Evolutionary conservation across 1,284 basidiomycete species (phyloP).

Genomic region (Fomitopsis palustris): DNA sequence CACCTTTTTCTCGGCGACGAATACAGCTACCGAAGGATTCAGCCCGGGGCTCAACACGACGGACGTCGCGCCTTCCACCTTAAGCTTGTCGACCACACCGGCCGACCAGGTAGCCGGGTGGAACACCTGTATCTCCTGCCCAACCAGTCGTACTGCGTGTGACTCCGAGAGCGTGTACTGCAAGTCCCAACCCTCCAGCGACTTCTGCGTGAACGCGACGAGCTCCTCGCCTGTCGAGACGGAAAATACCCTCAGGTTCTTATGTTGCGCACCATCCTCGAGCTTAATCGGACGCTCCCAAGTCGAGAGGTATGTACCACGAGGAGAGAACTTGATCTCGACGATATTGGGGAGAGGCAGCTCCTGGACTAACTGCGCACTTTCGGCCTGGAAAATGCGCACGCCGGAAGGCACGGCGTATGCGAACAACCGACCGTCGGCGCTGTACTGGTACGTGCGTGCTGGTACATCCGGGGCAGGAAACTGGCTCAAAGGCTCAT

Average conservation of each 20-base stretch:
- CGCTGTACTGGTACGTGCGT: conserved; percentile 81
- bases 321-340: conserved; percentile 89
- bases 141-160: conserved; percentile 82
- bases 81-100: conserved; percentile 79
- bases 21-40: conserved; percentile 85
- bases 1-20: conserved; percentile 92
- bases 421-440: conserved; percentile 85
- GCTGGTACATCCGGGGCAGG: conserved; percentile 64
- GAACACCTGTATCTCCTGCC: conserved; percentile 88
- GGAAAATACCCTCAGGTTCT: conserved; percentile 86
- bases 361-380: conserved; percentile 68
- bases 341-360: conserved; percentile 70
- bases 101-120: conserved; percentile 75
- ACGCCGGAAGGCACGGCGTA: conserved; percentile 80
- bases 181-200: conserved; percentile 82
- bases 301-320: conserved; percentile 88
- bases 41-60: conserved; percentile 79
- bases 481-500: conserved; percentile 66
- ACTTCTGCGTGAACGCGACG: conserved; percentile 81
- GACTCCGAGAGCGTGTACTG: conserved; percentile 92
- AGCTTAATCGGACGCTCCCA: conserved; percentile 90
- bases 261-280: conserved; percentile 81
- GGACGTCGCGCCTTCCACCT: conserved; percentile 76
- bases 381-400: conserved; percentile 74
- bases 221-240: conserved; percentile 80